Evolutionary conservation across 2,329 filamentous ascomycete genomes (phyloP).

Genomic region (Talaromyces marneffei): DNA sequence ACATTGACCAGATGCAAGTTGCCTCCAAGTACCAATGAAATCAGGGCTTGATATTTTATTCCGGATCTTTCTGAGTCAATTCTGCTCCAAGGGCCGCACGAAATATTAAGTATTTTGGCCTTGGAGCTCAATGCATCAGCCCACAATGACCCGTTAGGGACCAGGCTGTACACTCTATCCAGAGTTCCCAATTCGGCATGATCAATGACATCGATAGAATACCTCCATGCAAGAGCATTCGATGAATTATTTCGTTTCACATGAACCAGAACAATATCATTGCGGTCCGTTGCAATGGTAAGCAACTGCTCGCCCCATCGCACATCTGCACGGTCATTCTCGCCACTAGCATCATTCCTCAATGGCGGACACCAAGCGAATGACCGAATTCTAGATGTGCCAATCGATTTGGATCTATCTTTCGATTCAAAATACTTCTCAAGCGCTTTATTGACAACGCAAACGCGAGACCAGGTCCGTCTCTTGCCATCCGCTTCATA

Average conservation of each 20-base stretch:
- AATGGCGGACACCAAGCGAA: slow-evolving; percentile 39
- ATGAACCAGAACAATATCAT: slow-evolving; percentile 31
- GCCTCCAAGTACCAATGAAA: slow-evolving; percentile 27
- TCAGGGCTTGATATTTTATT: slow-evolving; percentile 15
- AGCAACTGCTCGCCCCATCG: slow-evolving; percentile 35
- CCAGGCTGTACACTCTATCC: slow-evolving; percentile 14
- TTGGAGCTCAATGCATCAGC: slow-evolving; percentile 23
- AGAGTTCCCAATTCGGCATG: slow-evolving; percentile 18
- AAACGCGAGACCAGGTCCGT: slow-evolving; percentile 47
- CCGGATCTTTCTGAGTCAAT: not conserved
- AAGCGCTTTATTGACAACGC: slow-evolving; percentile 49
- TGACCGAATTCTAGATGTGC: slow-evolving; percentile 33
- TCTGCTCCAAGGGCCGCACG: slow-evolving; percentile 32
- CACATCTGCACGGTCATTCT: not conserved
- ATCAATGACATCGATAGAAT: slow-evolving; percentile 25
- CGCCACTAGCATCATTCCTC: slow-evolving; percentile 13
- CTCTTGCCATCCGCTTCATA: slow-evolving; percentile 48
- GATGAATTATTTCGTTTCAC: slow-evolving; percentile 18
- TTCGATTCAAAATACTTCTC: slow-evolving; percentile 32
- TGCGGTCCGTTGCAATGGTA: slow-evolving; percentile 34
- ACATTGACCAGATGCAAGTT: slow-evolving; percentile 25
- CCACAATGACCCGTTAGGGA: slow-evolving; percentile 27
- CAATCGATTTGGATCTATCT: slow-evolving; percentile 13
- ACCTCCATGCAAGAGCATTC: slow-evolving; percentile 11
- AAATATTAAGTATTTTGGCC: slow-evolving; percentile 23